These are phyloP conservation scores for Cichorium intybus DNA, from an alignment of 140 eudicot species.

Conservation along the genomic window DNA sequence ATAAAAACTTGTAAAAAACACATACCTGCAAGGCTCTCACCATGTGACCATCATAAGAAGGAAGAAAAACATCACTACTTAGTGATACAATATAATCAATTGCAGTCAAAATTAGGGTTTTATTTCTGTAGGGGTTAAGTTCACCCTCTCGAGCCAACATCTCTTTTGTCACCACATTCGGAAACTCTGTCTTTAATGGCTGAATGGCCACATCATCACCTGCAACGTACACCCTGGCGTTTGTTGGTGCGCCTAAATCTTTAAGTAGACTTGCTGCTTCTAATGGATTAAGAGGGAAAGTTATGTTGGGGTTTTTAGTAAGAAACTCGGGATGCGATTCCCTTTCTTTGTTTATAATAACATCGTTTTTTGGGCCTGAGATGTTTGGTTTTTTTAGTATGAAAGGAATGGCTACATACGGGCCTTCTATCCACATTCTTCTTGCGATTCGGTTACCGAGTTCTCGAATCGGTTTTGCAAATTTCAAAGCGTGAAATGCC, in stretches of 20 bases:
- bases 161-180: constrained; percentile 50
- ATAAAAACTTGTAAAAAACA: constrained; percentile 11
- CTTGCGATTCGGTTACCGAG: constrained; percentile 59
- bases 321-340: constrained; percentile 41
- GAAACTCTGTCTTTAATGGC: constrained; percentile 42
- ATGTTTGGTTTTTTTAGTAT: constrained; percentile 62
- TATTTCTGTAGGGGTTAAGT: constrained; percentile 41
- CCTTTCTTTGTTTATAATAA: constrained; percentile 29
- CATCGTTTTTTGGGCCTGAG: constrained; percentile 63
- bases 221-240: constrained; percentile 46
- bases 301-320: constrained; percentile 41
- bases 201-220: constrained; percentile 46
- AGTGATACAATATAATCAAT: constrained; percentile 62
- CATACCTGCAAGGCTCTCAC: constrained; percentile 62
- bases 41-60: constrained; percentile 67
- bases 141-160: constrained; percentile 50
- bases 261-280: constrained; percentile 56
- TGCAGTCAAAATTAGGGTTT: constrained; percentile 51
- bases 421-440: constrained; percentile 92
- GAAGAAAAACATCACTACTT: constrained; percentile 64
- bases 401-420: constrained; percentile 58
- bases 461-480: constrained; percentile 50
- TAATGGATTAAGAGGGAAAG: constrained; percentile 51
- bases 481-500: constrained; percentile 73
- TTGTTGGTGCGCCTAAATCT: constrained; percentile 54